These are phyloP conservation scores for Gymnopilus dilepis DNA, from an alignment of 768 basidiomycete species.

Conservation along the genomic window DNA sequence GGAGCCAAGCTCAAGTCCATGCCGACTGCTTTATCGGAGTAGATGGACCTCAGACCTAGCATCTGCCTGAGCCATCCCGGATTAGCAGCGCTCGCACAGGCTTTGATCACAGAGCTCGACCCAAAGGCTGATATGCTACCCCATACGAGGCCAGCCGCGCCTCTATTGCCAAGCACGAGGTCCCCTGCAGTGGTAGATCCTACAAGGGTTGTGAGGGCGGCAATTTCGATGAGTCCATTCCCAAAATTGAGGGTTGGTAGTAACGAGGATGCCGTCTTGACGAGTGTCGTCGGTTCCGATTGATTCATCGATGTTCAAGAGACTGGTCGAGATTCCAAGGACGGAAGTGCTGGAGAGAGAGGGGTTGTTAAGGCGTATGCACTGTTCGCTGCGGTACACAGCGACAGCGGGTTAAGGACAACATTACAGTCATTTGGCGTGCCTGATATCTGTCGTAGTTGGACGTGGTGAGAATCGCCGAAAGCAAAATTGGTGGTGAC, in stretches of 20 bases:
- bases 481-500: neutral
- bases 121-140: conserved; percentile 7
- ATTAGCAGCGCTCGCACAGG: conserved; percentile 8
- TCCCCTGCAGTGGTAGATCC: conserved; percentile 1
- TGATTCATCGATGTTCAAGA: neutral
- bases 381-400: neutral
- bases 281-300: neutral
- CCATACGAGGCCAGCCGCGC: conserved; percentile 8
- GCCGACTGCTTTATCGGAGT: conserved; percentile 5
- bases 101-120: conserved; percentile 1
- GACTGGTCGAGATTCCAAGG: neutral
- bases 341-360: neutral
- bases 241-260: conserved; percentile 1
- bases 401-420: neutral
- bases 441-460: neutral
- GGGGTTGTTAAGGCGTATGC: neutral
- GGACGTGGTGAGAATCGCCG: conserved; percentile 2
- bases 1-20: neutral
- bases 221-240: conserved; percentile 9
- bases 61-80: conserved; percentile 13
- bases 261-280: neutral
- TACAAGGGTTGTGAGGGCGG: conserved; percentile 7
- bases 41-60: neutral
- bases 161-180: conserved; percentile 7
- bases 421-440: neutral